These are phyloP conservation scores for Moelleriella libera DNA, from an alignment of 2,329 filamentous ascomycete species.

Conservation along the genomic window DNA sequence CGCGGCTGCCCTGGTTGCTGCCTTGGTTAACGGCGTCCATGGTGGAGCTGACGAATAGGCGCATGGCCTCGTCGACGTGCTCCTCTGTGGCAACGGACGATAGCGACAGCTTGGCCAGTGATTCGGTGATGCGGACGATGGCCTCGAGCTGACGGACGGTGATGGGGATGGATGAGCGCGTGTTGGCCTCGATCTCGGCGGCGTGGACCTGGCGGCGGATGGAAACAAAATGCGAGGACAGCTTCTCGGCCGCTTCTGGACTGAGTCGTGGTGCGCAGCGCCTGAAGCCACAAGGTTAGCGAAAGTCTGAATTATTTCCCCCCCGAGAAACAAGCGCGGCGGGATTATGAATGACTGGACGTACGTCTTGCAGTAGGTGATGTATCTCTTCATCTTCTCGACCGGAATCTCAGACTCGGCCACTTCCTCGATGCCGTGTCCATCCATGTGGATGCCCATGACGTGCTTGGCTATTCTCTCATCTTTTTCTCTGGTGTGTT, in stretches of 20 bases:
- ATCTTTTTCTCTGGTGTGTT: constrained; percentile 79
- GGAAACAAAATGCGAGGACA: constrained; percentile 92
- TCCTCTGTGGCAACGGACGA: constrained; percentile 75
- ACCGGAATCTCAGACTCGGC: constrained; percentile 80
- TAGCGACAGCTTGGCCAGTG: constrained; percentile 80
- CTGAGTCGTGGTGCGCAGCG: constrained; percentile 87
- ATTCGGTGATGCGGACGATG: constrained; percentile 93
- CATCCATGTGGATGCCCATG: constrained; percentile 93
- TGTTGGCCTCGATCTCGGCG: constrained; percentile 77
- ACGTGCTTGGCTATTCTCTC: constrained; percentile 93
- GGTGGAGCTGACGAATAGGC: constrained; percentile 87
- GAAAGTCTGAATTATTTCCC: background rate
- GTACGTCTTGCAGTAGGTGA: constrained; percentile 92
- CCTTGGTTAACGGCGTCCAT: constrained; percentile 97
- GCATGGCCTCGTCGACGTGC: constrained; percentile 94
- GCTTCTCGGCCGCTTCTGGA: constrained; percentile 82
- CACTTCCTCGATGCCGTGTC: constrained; percentile 67
- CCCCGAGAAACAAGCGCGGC: too few relatives aligned
- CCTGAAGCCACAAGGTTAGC: constrained; percentile 29
- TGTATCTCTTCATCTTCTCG: constrained; percentile 94
- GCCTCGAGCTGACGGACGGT: constrained; percentile 95
- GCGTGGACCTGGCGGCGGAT: constrained; percentile 91
- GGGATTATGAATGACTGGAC: constrained; percentile 27
- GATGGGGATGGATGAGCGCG: constrained; percentile 88
- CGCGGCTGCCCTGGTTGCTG: constrained; percentile 66